A percentile compares a stretch with the other conserved stretches of the same genome.
These are phyloP conservation scores for Solanum chmielewskii DNA, from an alignment of 257 asterid species.

Conservation along the genomic window DNA sequence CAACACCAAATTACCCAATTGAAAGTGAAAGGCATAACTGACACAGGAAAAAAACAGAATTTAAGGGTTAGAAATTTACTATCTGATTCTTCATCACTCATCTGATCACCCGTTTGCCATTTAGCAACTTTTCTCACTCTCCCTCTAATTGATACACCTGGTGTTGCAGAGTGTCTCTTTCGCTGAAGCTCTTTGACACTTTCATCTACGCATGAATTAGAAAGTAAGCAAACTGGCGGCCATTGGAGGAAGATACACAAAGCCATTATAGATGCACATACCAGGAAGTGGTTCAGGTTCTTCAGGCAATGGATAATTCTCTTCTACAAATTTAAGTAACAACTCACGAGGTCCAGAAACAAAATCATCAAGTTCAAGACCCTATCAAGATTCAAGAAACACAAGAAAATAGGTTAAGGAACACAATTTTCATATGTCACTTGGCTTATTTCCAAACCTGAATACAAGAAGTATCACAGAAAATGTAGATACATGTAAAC, in stretches of 20 bases:
- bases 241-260: constrained; percentile 8
- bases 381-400: constrained; percentile 36
- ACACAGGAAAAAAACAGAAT: background rate
- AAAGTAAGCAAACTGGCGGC: constrained; percentile 6
- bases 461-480: background rate
- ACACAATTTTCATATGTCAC: constrained; percentile 4
- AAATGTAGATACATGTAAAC: background rate
- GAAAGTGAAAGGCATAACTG: background rate
- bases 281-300: constrained; percentile 89
- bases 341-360: constrained; percentile 97
- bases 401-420: constrained; percentile 12
- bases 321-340: constrained; percentile 91
- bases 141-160: constrained; percentile 72
- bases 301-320: constrained; percentile 89
- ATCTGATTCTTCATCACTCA: constrained; percentile 81
- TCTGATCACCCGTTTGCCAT: constrained; percentile 66
- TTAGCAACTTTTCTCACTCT: constrained; percentile 80
- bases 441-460: background rate
- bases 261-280: constrained; percentile 17
- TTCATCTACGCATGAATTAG: constrained; percentile 46
- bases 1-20: background rate
- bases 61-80: constrained; percentile 26
- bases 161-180: constrained; percentile 79
- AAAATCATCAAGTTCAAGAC: constrained; percentile 94
- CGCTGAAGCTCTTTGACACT: constrained; percentile 78